Conservation (phyloP, 2,329 filamentous ascomycete genomes). For the Talaromyces sp. region DNA sequence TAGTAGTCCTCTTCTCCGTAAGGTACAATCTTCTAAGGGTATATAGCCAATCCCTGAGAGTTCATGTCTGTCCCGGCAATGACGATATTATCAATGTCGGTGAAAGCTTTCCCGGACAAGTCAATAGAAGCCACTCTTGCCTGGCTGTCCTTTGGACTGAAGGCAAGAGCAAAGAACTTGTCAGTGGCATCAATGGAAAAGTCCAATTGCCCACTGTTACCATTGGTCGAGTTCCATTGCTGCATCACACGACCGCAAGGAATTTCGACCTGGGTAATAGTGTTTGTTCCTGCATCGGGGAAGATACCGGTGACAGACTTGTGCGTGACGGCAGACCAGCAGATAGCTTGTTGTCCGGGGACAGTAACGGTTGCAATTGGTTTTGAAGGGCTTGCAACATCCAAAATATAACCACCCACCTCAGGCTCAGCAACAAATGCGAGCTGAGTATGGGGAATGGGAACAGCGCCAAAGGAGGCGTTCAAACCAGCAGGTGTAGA, state of each 20-base stretch:
- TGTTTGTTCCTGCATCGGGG: neutral
- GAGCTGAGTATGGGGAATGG: neutral
- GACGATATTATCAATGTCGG: neutral
- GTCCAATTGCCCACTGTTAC: neutral
- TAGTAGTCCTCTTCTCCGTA: too few relatives aligned
- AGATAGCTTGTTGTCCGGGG: neutral
- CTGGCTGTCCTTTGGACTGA: neutral
- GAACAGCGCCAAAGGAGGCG: neutral
- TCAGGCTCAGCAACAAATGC: neutral
- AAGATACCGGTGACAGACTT: neutral
- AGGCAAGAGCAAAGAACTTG: neutral
- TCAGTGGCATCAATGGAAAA: neutral
- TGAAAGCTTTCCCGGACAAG: neutral
- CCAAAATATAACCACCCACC: neutral
- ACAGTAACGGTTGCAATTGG: neutral
- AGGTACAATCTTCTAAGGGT: neutral
- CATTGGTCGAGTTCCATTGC: neutral
- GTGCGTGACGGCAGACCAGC: neutral
- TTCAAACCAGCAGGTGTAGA: neutral
- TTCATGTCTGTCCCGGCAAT: neutral
- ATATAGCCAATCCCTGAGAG: neutral
- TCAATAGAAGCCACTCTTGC: neutral
- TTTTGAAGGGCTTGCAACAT: neutral
- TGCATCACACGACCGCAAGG: neutral
- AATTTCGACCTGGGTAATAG: neutral